Conservation (phyloP, 2,329 filamentous ascomycete genomes). For the Ceratocystis ficicola region DNA sequence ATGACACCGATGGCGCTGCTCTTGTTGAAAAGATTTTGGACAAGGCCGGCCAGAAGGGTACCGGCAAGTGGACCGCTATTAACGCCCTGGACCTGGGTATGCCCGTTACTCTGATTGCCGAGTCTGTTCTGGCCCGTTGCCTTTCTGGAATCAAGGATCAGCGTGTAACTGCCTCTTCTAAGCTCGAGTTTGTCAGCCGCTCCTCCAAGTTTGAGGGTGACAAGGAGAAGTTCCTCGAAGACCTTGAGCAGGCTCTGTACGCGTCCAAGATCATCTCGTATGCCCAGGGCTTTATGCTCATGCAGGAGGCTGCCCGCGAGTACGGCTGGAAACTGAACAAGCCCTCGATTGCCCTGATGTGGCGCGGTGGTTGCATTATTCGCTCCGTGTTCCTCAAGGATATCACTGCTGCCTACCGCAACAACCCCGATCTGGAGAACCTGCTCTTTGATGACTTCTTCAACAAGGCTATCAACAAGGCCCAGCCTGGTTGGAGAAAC, state of each 20-base stretch:
- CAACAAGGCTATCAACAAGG: slow-evolving; percentile 97
- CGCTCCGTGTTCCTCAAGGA: slow-evolving; percentile 99
- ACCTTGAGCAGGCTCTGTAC: slow-evolving; percentile 97
- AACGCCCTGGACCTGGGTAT: slow-evolving; percentile 97
- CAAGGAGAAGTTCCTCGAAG: slow-evolving; percentile 85
- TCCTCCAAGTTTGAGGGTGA: slow-evolving; percentile 69
- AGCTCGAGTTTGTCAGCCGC: slow-evolving; percentile 64
- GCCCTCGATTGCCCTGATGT: slow-evolving; percentile 99
- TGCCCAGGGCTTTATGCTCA: slow-evolving; percentile 99
- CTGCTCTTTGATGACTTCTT: slow-evolving; percentile 98
- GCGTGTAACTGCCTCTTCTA: slow-evolving; percentile 67
- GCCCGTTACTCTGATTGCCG: slow-evolving; percentile 95
- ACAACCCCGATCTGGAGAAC: slow-evolving; percentile 91
- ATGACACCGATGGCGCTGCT: slow-evolving; percentile 80
- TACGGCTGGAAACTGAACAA: slow-evolving; percentile 99
- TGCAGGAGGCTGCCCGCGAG: slow-evolving; percentile 94
- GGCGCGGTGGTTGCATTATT: slow-evolving; percentile 99
- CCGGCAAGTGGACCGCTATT: slow-evolving; percentile 99
- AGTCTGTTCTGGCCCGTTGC: slow-evolving; percentile 92
- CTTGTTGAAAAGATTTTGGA: slow-evolving; percentile 99
- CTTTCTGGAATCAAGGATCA: slow-evolving; percentile 88
- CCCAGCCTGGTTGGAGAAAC: slow-evolving; percentile 84
- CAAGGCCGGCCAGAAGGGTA: slow-evolving; percentile 97
- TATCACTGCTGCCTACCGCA: slow-evolving; percentile 94
- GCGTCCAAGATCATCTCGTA: slow-evolving; percentile 99